phyloP scores from a whole-genome alignment of 495 filamentous ascomycete species.

The Pseudevernia furfuracea region DNA sequence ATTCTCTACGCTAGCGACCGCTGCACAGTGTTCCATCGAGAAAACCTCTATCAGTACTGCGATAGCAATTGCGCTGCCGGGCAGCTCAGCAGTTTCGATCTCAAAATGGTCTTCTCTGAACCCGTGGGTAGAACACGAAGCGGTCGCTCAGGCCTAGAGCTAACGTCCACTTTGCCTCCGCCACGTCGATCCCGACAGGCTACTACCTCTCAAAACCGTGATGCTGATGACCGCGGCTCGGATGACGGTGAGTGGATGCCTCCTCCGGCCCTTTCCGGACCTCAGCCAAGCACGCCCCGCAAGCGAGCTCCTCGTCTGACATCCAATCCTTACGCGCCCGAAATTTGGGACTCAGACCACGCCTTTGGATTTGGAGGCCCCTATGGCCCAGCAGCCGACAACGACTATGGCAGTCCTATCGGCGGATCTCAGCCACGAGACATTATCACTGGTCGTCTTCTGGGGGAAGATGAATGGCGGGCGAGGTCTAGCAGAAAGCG shows the following conservation, averaged over 20 bases:
- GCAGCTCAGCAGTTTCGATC: not conserved
- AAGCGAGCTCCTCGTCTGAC: not conserved
- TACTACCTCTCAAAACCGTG: not conserved
- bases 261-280: not conserved
- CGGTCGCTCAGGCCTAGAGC: not conserved
- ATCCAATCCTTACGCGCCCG: not conserved
- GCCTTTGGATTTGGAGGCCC: not conserved
- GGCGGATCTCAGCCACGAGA: not conserved
- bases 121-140: not conserved
- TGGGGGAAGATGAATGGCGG: not conserved
- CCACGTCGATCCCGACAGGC: not conserved
- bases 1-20: constrained; percentile 3
- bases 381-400: not conserved
- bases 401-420: not conserved
- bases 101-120: not conserved
- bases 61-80: not conserved
- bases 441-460: not conserved
- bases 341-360: not conserved
- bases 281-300: not conserved
- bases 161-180: not conserved
- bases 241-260: not conserved
- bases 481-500: not conserved
- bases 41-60: not conserved
- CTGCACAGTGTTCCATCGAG: constrained; percentile 1
- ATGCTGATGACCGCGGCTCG: not conserved